Evolutionary conservation across 2,329 filamentous ascomycete species (phyloP), one percentile per base, ranked within the genome.

Genomic region (Phyllosticta citrichinensis): DNA sequence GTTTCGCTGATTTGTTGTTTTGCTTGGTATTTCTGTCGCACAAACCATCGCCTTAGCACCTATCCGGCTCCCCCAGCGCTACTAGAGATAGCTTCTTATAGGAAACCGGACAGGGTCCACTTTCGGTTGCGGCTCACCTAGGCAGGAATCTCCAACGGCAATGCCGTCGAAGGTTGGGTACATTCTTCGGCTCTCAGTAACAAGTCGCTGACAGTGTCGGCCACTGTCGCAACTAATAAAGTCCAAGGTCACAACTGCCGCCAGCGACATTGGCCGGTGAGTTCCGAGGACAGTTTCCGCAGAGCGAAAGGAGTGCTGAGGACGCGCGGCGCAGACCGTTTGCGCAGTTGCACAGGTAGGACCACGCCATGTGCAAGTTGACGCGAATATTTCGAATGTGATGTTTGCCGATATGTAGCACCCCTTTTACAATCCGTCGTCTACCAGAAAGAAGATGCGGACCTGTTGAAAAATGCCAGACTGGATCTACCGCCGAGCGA

Each of bases 401-500:
- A n/a, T 14, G 5, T 47, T n/a, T n/a, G 40, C 40, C 2, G 22
- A 17, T 14, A 62, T 75, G 70, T 74, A 62, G 67, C 69, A 68
- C 60, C 68, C 69, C 67, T 74, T 67, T 75, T 75, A 74, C 73
- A 67, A 67, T 68, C 73, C 67, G 67, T 61, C 66, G 66, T 65
- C 65, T 65, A 70, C 64, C 40, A 11, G 51, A 17, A 50, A 61
- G 59, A 50, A 61, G 59, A 62, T 19, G 51, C 57, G 60, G 60
- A 50, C 51, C 60, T 62, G 60, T 62, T 62, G 60, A 62, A 55
- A 47, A 53, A 57, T 62, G 60, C 55, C 55, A 17, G 25, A 50
- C 12, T 53, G 17, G 22, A 25, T 62, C 55, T 62, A 50, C 56
- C 55, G 55, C 56, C 33, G 35, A 30, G 30, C 59, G 25, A 57